Evolutionary conservation across 2,329 filamentous ascomycete species (phyloP).

Genomic region (Lachnum nothofagi): DNA sequence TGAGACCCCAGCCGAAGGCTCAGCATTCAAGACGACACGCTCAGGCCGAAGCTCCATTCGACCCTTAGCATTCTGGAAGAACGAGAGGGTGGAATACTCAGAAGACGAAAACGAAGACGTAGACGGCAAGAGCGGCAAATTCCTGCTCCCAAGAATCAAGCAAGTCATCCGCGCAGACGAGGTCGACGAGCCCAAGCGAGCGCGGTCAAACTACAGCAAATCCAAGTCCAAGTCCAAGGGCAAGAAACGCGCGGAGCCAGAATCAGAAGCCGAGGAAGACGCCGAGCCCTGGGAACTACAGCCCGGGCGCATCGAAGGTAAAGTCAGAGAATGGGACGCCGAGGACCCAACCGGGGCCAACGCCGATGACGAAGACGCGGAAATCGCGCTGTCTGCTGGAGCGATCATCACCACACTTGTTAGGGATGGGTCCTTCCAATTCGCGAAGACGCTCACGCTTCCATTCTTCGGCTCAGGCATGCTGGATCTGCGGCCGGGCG

Average conservation of each 20-base stretch:
- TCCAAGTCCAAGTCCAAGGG: slow-evolving; percentile 35
- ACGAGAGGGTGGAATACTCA: slow-evolving; percentile 69
- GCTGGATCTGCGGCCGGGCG: slow-evolving; percentile 78
- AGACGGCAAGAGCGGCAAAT: slow-evolving; percentile 47
- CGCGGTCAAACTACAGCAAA: slow-evolving; percentile 21
- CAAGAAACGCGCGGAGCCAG: slow-evolving; percentile 36
- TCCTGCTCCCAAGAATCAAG: slow-evolving; percentile 66
- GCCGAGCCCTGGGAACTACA: slow-evolving; percentile 67
- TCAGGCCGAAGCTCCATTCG: slow-evolving; percentile 74
- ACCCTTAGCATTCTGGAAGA: slow-evolving; percentile 81
- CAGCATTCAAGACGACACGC: slow-evolving; percentile 52
- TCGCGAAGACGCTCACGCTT: slow-evolving; percentile 78
- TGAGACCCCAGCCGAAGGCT: slow-evolving; percentile 38
- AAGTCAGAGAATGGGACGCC: slow-evolving; percentile 60
- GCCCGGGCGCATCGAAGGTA: slow-evolving; percentile 58
- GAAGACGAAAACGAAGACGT: slow-evolving; percentile 49
- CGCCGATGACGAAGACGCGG: slow-evolving; percentile 50
- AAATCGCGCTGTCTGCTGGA: slow-evolving; percentile 45
- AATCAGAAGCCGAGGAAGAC: slow-evolving; percentile 44
- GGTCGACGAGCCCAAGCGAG: slow-evolving; percentile 37
- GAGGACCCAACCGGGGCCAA: slow-evolving; percentile 52
- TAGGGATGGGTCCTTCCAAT: slow-evolving; percentile 69
- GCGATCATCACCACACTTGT: slow-evolving; percentile 53
- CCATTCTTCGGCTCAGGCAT: slow-evolving; percentile 87
- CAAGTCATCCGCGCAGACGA: slow-evolving; percentile 73